These are phyloP conservation scores for Astragalus glycyphyllos DNA, from an alignment of 306 rosid species.

Conservation along the genomic window DNA sequence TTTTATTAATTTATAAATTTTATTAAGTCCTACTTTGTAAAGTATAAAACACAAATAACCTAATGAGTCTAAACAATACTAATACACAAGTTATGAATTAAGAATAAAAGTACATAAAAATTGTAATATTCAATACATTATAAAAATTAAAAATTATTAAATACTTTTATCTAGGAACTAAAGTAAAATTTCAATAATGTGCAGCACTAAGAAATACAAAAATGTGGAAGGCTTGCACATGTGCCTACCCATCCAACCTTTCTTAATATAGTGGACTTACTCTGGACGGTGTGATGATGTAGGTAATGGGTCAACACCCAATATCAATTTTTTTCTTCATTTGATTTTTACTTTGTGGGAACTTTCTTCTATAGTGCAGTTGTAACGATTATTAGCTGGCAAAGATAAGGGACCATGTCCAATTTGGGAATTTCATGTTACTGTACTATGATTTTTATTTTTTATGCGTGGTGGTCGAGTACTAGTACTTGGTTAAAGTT, in stretches of 20 bases:
- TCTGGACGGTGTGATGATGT: constrained; percentile 44
- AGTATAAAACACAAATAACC: too few species aligned
- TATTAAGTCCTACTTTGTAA: too few species aligned
- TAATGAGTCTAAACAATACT: too few species aligned
- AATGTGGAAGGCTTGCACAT: too few species aligned
- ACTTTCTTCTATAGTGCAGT: not conserved
- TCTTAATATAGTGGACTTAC: constrained; percentile 19
- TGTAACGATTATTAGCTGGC: constrained; percentile 43
- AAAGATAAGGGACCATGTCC: constrained; percentile 39
- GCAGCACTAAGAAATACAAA: too few species aligned
- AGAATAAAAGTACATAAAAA: too few species aligned
- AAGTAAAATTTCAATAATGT: too few species aligned
- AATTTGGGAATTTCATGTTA: constrained; percentile 2
- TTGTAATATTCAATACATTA: too few species aligned
- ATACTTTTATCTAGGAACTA: too few species aligned
- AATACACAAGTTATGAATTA: too few species aligned
- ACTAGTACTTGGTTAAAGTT: not conserved
- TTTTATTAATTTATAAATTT: too few species aligned
- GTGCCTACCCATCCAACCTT: not conserved
- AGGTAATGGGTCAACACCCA: constrained; percentile 44
- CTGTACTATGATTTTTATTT: constrained; percentile 4
- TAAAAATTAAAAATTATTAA: too few species aligned
- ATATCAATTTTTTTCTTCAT: not conserved
- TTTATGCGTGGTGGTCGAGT: not conserved
- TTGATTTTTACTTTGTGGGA: constrained; percentile 23